Evolutionary conservation across 805 yeast genomes (phyloP).

Genomic region (Saccharomyces eubayanus): DNA sequence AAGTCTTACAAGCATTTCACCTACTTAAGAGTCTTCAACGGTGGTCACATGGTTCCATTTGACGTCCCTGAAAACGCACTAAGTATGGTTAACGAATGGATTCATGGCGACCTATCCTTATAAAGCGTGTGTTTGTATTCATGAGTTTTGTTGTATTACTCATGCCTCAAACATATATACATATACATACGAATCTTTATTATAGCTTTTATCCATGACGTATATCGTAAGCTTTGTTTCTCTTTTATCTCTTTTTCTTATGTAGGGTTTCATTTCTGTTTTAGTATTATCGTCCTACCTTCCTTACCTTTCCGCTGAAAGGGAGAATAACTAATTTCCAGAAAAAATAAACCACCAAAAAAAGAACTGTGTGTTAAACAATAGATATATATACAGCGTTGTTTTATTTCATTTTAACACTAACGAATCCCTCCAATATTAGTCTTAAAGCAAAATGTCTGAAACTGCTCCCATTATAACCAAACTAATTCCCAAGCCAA

Average conservation of each 20-base stretch:
- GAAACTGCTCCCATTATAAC: background rate
- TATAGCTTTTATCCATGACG: background rate
- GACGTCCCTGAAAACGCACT: slow-evolving; percentile 75
- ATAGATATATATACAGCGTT: background rate
- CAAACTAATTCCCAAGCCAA: slow-evolving; percentile 3
- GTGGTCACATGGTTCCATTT: slow-evolving; percentile 94
- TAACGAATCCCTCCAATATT: background rate
- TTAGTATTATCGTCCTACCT: background rate
- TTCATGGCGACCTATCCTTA: slow-evolving; percentile 50
- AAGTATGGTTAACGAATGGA: slow-evolving; percentile 83
- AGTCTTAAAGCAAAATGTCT: background rate
- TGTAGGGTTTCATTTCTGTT: background rate
- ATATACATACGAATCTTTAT: background rate
- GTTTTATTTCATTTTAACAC: background rate
- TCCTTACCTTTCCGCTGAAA: background rate
- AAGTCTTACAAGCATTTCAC: slow-evolving; percentile 64
- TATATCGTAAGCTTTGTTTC: background rate
- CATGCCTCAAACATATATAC: background rate
- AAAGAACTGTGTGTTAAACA: background rate
- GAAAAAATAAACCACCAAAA: background rate
- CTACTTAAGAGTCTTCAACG: slow-evolving; percentile 75
- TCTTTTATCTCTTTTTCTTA: background rate
- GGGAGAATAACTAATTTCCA: background rate
- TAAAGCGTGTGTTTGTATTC: background rate
- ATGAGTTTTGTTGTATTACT: background rate